A percentile compares a stretch with the other conserved stretches of the same genome.
These are phyloP conservation scores for Kurtzmaniella quercitrusa DNA, from an alignment of 1,139 yeast species.

Conservation along the genomic window DNA sequence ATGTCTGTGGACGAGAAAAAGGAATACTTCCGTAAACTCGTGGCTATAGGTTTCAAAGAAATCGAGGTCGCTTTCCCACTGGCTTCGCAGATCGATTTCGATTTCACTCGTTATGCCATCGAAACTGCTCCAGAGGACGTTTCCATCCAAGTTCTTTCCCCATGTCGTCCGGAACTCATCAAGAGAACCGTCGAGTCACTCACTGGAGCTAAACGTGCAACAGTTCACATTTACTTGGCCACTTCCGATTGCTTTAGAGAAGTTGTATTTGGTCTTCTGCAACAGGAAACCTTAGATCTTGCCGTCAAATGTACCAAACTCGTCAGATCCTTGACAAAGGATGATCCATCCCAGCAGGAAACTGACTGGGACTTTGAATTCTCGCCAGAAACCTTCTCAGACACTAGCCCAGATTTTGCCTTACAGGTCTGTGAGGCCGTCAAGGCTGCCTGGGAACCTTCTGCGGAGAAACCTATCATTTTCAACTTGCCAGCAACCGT, in stretches of 20 bases:
- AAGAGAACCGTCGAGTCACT: conserved; percentile 85
- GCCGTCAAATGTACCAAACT: conserved; percentile 82
- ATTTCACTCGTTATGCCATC: conserved; percentile 89
- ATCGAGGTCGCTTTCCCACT: conserved; percentile 96
- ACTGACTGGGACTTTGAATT: conserved; percentile 91
- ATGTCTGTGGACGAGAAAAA: conserved; percentile 90
- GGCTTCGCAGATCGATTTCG: conserved; percentile 94
- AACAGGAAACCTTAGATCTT: conserved; percentile 71
- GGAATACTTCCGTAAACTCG: conserved; percentile 76
- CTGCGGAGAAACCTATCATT: conserved; percentile 77
- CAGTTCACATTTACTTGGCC: conserved; percentile 87
- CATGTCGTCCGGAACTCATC: conserved; percentile 87
- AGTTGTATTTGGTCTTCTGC: conserved; percentile 82
- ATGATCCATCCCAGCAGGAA: conserved; percentile 65
- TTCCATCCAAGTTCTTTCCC: conserved; percentile 85
- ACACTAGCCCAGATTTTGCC: conserved; percentile 80
- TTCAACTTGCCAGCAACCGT: conserved; percentile 99
- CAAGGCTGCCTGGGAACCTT: conserved; percentile 87
- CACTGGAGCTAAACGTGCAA: conserved; percentile 86
- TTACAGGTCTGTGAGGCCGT: conserved; percentile 93
- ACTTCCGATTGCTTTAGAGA: conserved; percentile 89
- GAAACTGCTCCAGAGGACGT: conserved; percentile 94
- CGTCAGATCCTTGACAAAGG: conserved; percentile 82
- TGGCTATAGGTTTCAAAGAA: conserved; percentile 93
- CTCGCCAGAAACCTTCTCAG: conserved; percentile 93